These are phyloP conservation scores for Xylariaceae sp. DNA, from an alignment of 2,329 filamentous ascomycete genomes.

Conservation along the genomic window DNA sequence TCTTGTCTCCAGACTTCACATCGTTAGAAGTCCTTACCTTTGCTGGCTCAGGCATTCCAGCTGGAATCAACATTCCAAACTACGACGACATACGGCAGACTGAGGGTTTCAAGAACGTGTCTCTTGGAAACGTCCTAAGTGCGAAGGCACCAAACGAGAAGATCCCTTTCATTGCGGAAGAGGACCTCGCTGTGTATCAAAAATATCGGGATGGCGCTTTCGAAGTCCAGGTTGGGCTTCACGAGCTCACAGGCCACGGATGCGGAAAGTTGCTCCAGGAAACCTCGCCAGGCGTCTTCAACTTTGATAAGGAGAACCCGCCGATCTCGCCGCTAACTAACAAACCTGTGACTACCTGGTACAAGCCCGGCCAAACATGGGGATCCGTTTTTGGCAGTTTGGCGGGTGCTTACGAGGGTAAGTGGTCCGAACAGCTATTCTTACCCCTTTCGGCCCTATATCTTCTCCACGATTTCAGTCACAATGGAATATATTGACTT, in stretches of 20 bases:
- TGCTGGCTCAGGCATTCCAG: slow-evolving; percentile 60
- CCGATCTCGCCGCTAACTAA: slow-evolving; percentile 74
- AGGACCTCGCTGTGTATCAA: slow-evolving; percentile 72
- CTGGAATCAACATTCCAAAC: slow-evolving; percentile 57
- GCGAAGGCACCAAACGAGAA: slow-evolving; percentile 90
- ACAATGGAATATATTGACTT: slow-evolving; percentile 2
- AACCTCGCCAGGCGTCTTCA: slow-evolving; percentile 73
- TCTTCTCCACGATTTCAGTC: not conserved
- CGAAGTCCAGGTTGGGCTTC: slow-evolving; percentile 91
- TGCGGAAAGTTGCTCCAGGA: slow-evolving; percentile 93
- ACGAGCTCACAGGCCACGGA: slow-evolving; percentile 81
- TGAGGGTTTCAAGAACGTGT: slow-evolving; percentile 89
- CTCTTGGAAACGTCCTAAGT: slow-evolving; percentile 84
- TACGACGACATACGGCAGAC: slow-evolving; percentile 57
- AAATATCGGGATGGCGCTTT: slow-evolving; percentile 83
- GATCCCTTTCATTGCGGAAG: slow-evolving; percentile 79
- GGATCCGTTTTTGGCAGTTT: slow-evolving; percentile 84
- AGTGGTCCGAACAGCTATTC: slow-evolving; percentile 1
- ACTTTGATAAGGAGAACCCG: slow-evolving; percentile 79
- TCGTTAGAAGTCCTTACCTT: slow-evolving; percentile 89
- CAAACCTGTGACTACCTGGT: slow-evolving; percentile 78
- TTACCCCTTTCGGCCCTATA: not conserved
- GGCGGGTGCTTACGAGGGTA: slow-evolving; percentile 72
- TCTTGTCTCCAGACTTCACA: slow-evolving; percentile 92
- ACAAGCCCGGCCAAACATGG: slow-evolving; percentile 95